Conservation (phyloP, 2,329 filamentous ascomycete genomes). For the Tolypocladium album region DNA sequence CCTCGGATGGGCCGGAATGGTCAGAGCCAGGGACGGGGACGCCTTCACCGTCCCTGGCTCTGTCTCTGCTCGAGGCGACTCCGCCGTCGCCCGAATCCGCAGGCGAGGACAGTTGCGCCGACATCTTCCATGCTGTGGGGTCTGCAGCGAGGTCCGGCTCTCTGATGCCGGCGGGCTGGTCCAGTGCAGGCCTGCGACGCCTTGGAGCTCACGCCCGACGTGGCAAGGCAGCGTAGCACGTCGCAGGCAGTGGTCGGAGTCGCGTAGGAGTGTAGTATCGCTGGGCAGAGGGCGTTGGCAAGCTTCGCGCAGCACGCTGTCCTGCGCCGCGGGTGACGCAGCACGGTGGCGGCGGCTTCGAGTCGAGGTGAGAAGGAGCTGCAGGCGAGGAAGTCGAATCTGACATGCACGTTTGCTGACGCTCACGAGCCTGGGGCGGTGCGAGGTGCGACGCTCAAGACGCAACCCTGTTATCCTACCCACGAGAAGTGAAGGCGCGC, state of each 20-base stretch:
- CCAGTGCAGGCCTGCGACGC: neutral
- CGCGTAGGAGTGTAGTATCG: neutral
- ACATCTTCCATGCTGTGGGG: slow-evolving; percentile 25
- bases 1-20: slow-evolving; percentile 15
- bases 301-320: neutral
- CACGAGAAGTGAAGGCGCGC: neutral
- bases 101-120: slow-evolving; percentile 16
- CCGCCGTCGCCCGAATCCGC: slow-evolving; percentile 15
- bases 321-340: neutral
- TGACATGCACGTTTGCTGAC: neutral
- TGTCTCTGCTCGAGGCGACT: slow-evolving; percentile 12
- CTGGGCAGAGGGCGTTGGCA: neutral
- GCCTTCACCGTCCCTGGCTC: slow-evolving; percentile 13
- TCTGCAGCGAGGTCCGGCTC: slow-evolving; percentile 8
- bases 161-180: neutral
- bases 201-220: neutral
- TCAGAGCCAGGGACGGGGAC: slow-evolving; percentile 12
- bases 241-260: neutral
- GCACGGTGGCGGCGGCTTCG: neutral
- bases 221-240: neutral
- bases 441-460: neutral
- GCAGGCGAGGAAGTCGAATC: neutral
- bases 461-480: neutral
- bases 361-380: neutral
- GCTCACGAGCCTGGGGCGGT: neutral